Evolutionary conservation across 169 alveolate species (phyloP), one percentile per base, ranked within the genome.

Genomic region (Plasmodium gallinaceum): DNA sequence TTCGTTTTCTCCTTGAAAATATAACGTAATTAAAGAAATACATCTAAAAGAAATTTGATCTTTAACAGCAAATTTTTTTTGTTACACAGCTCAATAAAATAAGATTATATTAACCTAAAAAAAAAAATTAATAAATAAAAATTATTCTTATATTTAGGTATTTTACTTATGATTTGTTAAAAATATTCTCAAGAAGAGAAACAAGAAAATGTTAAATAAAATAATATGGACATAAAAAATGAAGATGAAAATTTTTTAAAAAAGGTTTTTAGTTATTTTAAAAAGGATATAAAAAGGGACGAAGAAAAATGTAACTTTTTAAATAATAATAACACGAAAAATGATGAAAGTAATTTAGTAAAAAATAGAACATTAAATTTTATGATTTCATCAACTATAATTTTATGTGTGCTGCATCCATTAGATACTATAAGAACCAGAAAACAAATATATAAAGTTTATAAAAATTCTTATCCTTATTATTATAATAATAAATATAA

Each of bases 381-480:
- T 83, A 83, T 83, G 83, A n/a, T 71, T 26, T 83, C 91, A 0
- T 83, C 91, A 6, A 70, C 91, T 24, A 22, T 83, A 18, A 71
- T 83, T 22, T 83, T 83, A 52, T 83, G 78, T 46, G 83, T 66
- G n/a, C 46, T 83, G 18, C 85, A 83, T 48, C 91, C 91, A 14
- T 58, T 83, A 51, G 91, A 83, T 48, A 83, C 61, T 14, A 83
- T 83, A 83, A 83, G 62, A 58, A 83, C 91, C 43, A 54, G 91
- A 48, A 83, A 83, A 51, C 91, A 83, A 52, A 83, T 83, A 83
- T 83, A 83, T 61, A 68, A 39, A 83, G 72, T 83, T 18, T 83
- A 83, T 72, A 83, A 83, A 48, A 83, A 83, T 37, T 83, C 91
- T 14, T 83, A 83, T 48, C 91, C 91, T 20, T 83, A 83, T 83